Evolutionary conservation across 345 rosid genomes (phyloP).

Genomic region (Theobroma cacao): DNA sequence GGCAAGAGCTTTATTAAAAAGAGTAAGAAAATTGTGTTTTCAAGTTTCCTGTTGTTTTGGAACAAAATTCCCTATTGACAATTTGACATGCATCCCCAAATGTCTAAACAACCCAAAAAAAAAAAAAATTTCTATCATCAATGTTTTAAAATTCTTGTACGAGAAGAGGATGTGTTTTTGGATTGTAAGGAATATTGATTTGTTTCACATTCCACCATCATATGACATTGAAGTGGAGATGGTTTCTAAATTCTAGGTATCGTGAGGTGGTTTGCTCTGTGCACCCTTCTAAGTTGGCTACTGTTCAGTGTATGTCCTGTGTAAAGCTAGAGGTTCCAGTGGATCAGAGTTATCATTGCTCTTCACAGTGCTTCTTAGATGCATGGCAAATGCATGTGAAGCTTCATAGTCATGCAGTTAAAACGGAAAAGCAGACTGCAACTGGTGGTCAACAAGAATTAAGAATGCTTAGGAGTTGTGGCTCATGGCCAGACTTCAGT

Average conservation of each 20-base stretch:
- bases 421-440: background rate
- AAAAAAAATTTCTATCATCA: background rate
- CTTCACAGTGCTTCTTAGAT: background rate
- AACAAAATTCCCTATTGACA: background rate
- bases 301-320: conserved; percentile 3
- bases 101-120: background rate
- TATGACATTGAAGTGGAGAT: background rate
- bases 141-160: background rate
- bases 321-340: background rate
- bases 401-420: background rate
- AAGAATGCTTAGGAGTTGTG: background rate
- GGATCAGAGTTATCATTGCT: conserved; percentile 3
- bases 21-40: background rate
- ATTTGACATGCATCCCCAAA: background rate
- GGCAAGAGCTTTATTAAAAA: too few species aligned
- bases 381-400: background rate
- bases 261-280: conserved; percentile 1
- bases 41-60: background rate
- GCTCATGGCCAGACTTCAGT: background rate
- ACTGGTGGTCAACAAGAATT: background rate
- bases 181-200: background rate
- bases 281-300: conserved; percentile 3
- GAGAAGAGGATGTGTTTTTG: background rate
- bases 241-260: background rate
- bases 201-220: background rate